Base-by-base conservation (phyloP, 2,329 filamentous ascomycete genomes). In the Fusarium decemcellulare region DNA sequence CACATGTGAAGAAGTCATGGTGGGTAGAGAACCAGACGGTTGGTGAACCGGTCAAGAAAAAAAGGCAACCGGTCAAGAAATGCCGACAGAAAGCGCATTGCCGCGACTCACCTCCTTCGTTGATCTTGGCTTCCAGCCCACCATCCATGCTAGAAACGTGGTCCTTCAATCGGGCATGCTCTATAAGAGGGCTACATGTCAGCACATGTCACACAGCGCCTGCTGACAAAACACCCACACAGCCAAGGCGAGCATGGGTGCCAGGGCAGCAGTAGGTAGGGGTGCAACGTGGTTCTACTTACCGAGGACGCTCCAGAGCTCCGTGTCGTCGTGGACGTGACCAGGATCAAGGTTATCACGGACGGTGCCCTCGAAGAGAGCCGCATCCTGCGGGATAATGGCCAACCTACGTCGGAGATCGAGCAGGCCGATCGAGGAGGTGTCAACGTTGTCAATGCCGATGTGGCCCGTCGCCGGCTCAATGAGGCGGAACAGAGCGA, bases 311-410 rank as follows among this genome's bases (percentile, higher is more conserved):
- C 93, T 97, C 96, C 96, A 99, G 36, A 99, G 86, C 78, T 98
- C 96, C 6, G 95, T 97, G 80, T 99, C 97, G 80, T 98, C 95
- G 77, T 97, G 95, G 58, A 97, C 93, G 78, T 97, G 93, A 30
- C 92, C 93, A 27, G 97, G 97, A 78, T 99, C 96, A 40, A 98
- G 87, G 77, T 99, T 99, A 81, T 99, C 96, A 71, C 96, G 90
- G 68, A 99, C 89, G 9, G 92, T 95, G 53, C 95, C 95, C 80
- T 97, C 94, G 75, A 99, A 99, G 66, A 99, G 88, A 68, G 95
- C 95, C 32, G 96, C 95, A 81, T 99, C 97, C 79, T 99, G 96
- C 6, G 97, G 96, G 72, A 99, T 99, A 76, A 99, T 99, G 58
- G 96, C 95, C 50, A 99, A 86, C 61, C 96, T 91, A 59, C 95